phyloP scores from a whole-genome alignment of 2,329 filamentous ascomycete species.

The Orbilia oligospora region DNA sequence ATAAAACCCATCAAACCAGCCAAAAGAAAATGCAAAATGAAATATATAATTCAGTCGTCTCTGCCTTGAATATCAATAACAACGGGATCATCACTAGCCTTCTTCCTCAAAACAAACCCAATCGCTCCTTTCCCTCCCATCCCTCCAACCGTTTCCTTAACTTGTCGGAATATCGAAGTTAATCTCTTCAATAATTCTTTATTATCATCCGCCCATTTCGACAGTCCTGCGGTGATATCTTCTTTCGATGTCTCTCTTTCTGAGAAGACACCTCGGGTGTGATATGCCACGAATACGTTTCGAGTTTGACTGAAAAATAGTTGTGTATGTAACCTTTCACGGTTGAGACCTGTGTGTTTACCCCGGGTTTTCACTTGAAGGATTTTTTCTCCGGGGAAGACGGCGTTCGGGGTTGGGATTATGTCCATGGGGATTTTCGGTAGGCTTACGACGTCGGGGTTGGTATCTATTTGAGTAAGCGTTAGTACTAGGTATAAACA shows the following conservation, averaged over 20 bases:
- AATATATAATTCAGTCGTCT: background rate
- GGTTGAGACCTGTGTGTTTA: constrained; percentile 7
- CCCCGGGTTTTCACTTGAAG: constrained; percentile 45
- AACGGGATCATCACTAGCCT: background rate
- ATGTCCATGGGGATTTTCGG: constrained; percentile 23
- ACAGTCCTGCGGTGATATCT: background rate
- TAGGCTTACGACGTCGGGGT: background rate
- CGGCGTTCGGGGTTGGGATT: constrained; percentile 21
- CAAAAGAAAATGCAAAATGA: background rate
- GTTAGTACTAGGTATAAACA: too few species aligned
- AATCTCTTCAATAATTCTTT: constrained; percentile 10
- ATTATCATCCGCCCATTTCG: constrained; percentile 30
- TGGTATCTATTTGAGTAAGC: background rate
- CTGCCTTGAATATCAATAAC: constrained; percentile 3
- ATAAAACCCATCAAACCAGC: too few species aligned
- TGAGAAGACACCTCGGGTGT: constrained; percentile 18
- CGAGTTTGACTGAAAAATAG: constrained; percentile 50
- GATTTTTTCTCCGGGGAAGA: constrained; percentile 18
- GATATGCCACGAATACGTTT: constrained; percentile 36
- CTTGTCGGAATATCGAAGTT: background rate
- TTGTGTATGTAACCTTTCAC: constrained; percentile 26
- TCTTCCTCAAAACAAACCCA: background rate
- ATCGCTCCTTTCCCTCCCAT: constrained; percentile 15
- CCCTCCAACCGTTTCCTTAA: background rate
- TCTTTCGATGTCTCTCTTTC: constrained; percentile 4